phyloP scores from a whole-genome alignment of 441 rosid species.

The Populus trichocarpa region DNA sequence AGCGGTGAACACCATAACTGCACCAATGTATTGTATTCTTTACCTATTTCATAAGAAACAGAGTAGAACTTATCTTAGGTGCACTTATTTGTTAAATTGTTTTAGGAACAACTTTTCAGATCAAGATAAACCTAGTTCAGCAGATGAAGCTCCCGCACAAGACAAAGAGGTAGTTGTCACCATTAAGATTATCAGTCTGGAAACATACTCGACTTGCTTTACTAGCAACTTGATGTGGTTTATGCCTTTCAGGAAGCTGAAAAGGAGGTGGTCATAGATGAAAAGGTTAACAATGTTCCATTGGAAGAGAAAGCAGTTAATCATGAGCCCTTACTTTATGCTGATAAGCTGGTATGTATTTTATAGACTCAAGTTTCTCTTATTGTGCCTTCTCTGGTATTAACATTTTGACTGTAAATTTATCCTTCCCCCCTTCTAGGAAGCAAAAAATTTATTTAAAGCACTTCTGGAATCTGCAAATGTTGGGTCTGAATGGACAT shows the following conservation, averaged over 20 bases:
- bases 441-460: constrained; percentile 97
- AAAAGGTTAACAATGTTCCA: constrained; percentile 33
- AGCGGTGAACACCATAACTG: constrained; percentile 25
- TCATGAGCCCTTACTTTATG: constrained; percentile 50
- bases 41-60: neutral
- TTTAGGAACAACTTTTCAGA: constrained; percentile 43
- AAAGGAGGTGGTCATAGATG: constrained; percentile 43
- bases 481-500: constrained; percentile 93
- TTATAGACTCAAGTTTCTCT: constrained; percentile 3
- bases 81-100: neutral
- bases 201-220: constrained; percentile 21
- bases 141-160: constrained; percentile 36
- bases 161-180: constrained; percentile 42
- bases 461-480: constrained; percentile 83
- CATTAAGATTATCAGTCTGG: constrained; percentile 7
- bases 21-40: constrained; percentile 36
- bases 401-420: neutral
- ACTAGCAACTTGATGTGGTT: constrained; percentile 20
- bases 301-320: constrained; percentile 54
- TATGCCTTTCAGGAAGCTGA: constrained; percentile 46
- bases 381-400: constrained; percentile 20
- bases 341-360: constrained; percentile 58
- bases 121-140: constrained; percentile 35
- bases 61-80: constrained; percentile 12
- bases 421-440: constrained; percentile 40